Conservation (phyloP, 2,329 filamentous ascomycete genomes). For the Dothiorella sarmentorum region DNA sequence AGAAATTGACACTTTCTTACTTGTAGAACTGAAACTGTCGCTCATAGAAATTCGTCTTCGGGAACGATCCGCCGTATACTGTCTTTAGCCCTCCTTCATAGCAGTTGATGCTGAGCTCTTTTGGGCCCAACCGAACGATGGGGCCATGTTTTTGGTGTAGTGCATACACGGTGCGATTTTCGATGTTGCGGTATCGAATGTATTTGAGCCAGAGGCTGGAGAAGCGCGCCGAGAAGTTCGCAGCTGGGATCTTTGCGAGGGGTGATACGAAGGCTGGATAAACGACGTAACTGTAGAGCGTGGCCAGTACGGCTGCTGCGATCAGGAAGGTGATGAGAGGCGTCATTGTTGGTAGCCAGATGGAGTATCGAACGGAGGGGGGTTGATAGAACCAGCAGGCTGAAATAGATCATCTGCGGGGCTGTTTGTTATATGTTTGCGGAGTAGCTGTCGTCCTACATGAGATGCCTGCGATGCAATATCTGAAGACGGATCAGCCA, state of each 20-base stretch:
- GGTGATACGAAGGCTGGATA: neutral
- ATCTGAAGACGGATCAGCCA: too few species aligned
- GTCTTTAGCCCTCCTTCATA: conserved; percentile 62
- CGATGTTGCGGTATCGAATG: conserved; percentile 55
- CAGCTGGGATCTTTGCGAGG: conserved; percentile 53
- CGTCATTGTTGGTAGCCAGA: neutral
- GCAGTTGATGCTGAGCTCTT: conserved; percentile 67
- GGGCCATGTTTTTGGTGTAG: conserved; percentile 59
- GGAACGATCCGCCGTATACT: conserved; percentile 62
- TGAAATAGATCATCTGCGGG: too few species aligned
- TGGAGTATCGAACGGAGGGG: too few species aligned
- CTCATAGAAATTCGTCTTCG: neutral
- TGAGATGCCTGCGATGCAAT: too few species aligned
- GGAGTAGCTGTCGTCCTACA: too few species aligned
- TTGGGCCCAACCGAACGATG: conserved; percentile 61
- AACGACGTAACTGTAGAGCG: neutral
- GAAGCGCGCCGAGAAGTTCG: conserved; percentile 64
- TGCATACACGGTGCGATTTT: conserved; percentile 61
- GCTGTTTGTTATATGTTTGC: too few species aligned
- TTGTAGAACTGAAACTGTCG: neutral
- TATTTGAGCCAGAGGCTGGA: conserved; percentile 66
- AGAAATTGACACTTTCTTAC: neutral
- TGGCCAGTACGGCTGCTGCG: neutral
- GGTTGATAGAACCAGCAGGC: too few species aligned
- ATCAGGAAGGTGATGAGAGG: neutral